A percentile compares a stretch with the other conserved stretches of the same genome.
Evolutionary conservation across 805 yeast genomes (phyloP).

Genomic region (Teunomyces kruisii): DNA sequence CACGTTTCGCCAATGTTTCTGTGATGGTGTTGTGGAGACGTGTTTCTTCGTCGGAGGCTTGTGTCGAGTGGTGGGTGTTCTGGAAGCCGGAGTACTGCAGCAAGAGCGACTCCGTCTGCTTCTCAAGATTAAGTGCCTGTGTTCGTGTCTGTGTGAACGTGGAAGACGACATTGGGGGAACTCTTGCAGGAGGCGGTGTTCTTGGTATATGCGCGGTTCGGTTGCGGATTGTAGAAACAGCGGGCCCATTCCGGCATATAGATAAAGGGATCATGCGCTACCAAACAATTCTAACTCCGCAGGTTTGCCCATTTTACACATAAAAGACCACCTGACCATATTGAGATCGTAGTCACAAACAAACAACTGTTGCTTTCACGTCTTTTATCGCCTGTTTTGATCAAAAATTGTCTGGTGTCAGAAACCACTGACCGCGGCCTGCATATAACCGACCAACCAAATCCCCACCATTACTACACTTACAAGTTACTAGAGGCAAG

Average conservation of each 20-base stretch:
- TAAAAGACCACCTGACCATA: too few species aligned
- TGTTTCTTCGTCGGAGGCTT: conserved; percentile 22
- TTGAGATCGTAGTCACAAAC: too few species aligned
- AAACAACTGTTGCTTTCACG: neutral
- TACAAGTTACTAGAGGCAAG: neutral
- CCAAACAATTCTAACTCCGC: too few species aligned
- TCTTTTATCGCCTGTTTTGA: neutral
- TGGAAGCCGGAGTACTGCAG: conserved; percentile 37
- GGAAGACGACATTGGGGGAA: conserved; percentile 29
- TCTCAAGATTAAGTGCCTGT: conserved; percentile 68
- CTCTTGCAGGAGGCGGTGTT: too few species aligned
- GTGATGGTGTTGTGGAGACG: conserved; percentile 23
- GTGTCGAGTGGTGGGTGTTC: conserved; percentile 18
- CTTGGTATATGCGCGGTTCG: neutral
- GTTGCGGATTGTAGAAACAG: neutral
- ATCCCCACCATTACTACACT: neutral
- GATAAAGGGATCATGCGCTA: too few species aligned
- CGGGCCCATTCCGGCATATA: neutral
- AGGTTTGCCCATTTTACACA: too few species aligned
- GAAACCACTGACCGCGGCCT: neutral
- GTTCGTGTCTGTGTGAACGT: conserved; percentile 68
- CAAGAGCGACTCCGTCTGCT: conserved; percentile 61
- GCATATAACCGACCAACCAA: neutral
- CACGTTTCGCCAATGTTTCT: conserved; percentile 40
- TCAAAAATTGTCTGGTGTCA: too few species aligned